Percentiles rank a stretch among this genome's conserved stretches.
These are phyloP conservation scores for rapeseed (Brassica napus) DNA, from an alignment of 345 rosid genomes.

Conservation along the genomic window DNA sequence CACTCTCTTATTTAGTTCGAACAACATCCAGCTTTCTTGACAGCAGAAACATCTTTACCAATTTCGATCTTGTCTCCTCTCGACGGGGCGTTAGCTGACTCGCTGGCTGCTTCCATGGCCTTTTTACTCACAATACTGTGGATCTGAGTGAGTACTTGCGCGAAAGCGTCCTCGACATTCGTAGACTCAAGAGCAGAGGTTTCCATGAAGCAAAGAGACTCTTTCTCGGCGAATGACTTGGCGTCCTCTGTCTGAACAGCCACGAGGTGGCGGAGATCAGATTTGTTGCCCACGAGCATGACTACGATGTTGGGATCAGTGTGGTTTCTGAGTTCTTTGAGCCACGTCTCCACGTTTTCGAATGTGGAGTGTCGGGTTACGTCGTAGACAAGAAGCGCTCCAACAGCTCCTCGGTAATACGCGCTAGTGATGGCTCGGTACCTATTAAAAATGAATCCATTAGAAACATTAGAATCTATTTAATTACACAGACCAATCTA, in stretches of 20 bases:
- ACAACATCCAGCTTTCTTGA: conserved; percentile 45
- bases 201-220: conserved; percentile 56
- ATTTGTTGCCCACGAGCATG: conserved; percentile 59
- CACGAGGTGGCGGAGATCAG: conserved; percentile 55
- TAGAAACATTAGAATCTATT: neutral
- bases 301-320: conserved; percentile 60
- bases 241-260: conserved; percentile 57
- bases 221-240: conserved; percentile 51
- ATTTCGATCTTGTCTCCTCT: conserved; percentile 45
- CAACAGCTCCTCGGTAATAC: conserved; percentile 60
- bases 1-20: conserved; percentile 31
- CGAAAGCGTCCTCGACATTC: conserved; percentile 55
- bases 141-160: conserved; percentile 55
- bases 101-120: conserved; percentile 46
- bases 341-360: conserved; percentile 56
- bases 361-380: conserved; percentile 55
- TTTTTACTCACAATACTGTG: conserved; percentile 52
- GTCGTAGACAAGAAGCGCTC: conserved; percentile 57
- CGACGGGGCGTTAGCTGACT: conserved; percentile 34
- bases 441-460: conserved; percentile 25
- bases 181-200: conserved; percentile 57
- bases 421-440: conserved; percentile 64
- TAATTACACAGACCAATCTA: neutral
- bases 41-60: conserved; percentile 46
- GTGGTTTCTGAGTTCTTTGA: conserved; percentile 54